These are phyloP conservation scores for Suillus decipiens DNA, from an alignment of 768 basidiomycete species.

Conservation along the genomic window DNA sequence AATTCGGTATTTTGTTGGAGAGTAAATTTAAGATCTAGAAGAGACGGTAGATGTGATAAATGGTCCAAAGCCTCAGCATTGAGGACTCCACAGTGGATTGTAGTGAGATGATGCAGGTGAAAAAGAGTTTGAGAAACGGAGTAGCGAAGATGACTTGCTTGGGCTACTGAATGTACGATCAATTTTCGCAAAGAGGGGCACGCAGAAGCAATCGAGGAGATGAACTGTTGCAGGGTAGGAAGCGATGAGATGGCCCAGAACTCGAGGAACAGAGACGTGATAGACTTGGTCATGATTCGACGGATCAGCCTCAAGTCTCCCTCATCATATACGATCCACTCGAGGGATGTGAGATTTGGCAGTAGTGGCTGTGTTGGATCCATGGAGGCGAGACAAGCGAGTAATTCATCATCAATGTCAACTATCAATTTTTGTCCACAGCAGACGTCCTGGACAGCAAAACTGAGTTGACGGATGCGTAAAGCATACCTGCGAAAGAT, in stretches of 20 bases:
- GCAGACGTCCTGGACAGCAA: background rate
- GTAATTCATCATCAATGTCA: constrained; percentile 5
- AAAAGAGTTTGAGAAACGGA: constrained; percentile 6
- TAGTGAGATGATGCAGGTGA: constrained; percentile 4
- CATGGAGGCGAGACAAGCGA: constrained; percentile 2
- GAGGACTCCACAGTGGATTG: constrained; percentile 9
- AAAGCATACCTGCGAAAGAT: constrained; percentile 29
- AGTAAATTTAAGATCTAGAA: constrained; percentile 10
- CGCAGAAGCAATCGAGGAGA: background rate
- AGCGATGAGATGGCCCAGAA: background rate
- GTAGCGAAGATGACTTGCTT: background rate
- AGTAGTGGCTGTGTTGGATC: constrained; percentile 22
- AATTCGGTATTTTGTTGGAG: background rate
- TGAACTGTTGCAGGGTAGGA: background rate
- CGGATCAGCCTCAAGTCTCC: background rate
- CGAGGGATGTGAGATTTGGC: constrained; percentile 28
- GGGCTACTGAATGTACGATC: background rate
- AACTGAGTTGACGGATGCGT: constrained; percentile 12
- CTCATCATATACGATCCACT: constrained; percentile 18
- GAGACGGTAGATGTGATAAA: constrained; percentile 25
- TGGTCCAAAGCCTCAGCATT: constrained; percentile 25
- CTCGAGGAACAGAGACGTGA: constrained; percentile 2
- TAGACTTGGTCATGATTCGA: constrained; percentile 3
- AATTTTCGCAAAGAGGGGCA: constrained; percentile 1
- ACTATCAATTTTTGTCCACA: background rate